Evolutionary conservation across 352 stramenopile species (phyloP), one percentile per base, ranked within the genome.

Genomic region (Hyaloperonospora brassicae): DNA sequence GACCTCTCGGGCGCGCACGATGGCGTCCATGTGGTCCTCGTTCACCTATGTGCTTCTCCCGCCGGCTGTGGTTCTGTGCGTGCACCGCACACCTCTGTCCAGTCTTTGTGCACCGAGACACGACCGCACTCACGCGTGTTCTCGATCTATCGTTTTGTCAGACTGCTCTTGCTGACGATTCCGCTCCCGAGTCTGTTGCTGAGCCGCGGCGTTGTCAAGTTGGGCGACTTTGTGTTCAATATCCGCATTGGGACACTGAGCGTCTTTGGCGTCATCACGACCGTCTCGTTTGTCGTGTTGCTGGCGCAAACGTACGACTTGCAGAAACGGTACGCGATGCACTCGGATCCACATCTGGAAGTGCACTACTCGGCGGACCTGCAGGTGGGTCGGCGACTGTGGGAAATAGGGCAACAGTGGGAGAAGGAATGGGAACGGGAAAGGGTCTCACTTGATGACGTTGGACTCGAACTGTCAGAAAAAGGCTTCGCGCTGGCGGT

Each of bases 41-140:
- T 83, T 85, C 67, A 87, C 80, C 34, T 90, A 87, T 49, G 68
- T 85, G 36, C 61, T 90, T 53, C 74, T 90, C 31, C 80, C 80
- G 34, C 80, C 80, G 22, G 80, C 80, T n/a, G 74, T 90, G 39
- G 59, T 88, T 54, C 71, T 90, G 80, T 90, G 70, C 53, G 79
- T 79, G 7, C 23, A 47, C 36, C 10, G 12, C 21, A 5, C 13
- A 10, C 44, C 46, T 38, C 11, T 5, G 13, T 31, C 4, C 14
- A 14, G 4, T 12, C 4, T 59, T 10, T 0, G 36, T 1, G 23
- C 47, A 3, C 30, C 50, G 22, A 42, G 52, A 47, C 22, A 12
- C 38, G 55, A 44, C 50, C 21, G 23, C 7, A 38, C 24, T 36
- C n/a, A 27, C 14, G 11, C 57, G 30, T 11, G 35, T 8, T 57